Evolutionary conservation across 2,329 filamentous ascomycete species (phyloP).

Genomic region (Plectosphaerella sp.): DNA sequence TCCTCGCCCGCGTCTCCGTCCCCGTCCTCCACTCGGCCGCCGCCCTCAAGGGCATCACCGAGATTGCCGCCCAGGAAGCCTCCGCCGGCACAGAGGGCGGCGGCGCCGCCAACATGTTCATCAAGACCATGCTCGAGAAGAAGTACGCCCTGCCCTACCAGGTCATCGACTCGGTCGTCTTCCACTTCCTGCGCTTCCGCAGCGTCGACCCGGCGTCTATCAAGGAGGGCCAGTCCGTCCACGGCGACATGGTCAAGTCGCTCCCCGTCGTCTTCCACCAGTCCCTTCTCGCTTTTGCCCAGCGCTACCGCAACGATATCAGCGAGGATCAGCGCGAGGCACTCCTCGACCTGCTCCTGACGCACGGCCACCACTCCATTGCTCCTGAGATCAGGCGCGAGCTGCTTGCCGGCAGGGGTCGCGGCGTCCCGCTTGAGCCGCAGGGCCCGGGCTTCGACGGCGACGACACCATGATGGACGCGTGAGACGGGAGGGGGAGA

Average conservation of each 20-base stretch:
- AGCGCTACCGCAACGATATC: slow-evolving; percentile 92
- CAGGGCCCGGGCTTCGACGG: slow-evolving; percentile 57
- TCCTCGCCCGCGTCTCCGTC: slow-evolving; percentile 78
- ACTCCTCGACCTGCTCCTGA: slow-evolving; percentile 78
- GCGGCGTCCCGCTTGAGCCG: slow-evolving; percentile 67
- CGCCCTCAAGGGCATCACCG: slow-evolving; percentile 85
- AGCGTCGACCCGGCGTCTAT: slow-evolving; percentile 58
- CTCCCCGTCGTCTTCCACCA: slow-evolving; percentile 97
- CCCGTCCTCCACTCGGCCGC: slow-evolving; percentile 90
- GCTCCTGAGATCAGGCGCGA: slow-evolving; percentile 89
- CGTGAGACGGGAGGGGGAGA: slow-evolving; percentile 10
- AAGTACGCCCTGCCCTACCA: slow-evolving; percentile 95
- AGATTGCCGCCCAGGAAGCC: slow-evolving; percentile 89
- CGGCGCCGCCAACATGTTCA: slow-evolving; percentile 91
- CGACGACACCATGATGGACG: slow-evolving; percentile 86
- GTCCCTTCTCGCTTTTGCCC: slow-evolving; percentile 84
- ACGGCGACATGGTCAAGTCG: slow-evolving; percentile 50
- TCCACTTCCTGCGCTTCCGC: slow-evolving; percentile 91
- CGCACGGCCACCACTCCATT: slow-evolving; percentile 81
- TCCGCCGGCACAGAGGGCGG: slow-evolving; percentile 78
- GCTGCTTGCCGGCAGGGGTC: slow-evolving; percentile 78
- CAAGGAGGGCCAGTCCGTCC: slow-evolving; percentile 39
- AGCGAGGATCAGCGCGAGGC: slow-evolving; percentile 93
- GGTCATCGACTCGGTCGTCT: slow-evolving; percentile 89
- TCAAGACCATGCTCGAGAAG: slow-evolving; percentile 89